Evolutionary conservation across 768 basidiomycete species (phyloP).

Genomic region (Tricholoma matsutake): DNA sequence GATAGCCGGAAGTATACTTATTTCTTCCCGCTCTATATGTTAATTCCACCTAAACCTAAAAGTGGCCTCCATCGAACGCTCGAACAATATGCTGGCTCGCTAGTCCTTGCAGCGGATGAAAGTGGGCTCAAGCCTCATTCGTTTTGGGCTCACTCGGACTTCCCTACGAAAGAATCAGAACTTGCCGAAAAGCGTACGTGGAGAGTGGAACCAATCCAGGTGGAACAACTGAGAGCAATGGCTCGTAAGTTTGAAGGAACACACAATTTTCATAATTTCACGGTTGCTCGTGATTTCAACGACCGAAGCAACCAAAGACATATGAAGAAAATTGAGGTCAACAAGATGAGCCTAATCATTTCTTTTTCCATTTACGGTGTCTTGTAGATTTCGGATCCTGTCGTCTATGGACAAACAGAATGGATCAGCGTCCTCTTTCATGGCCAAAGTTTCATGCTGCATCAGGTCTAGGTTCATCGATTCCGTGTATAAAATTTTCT

Average conservation of each 20-base stretch:
- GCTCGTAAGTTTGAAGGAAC: constrained; percentile 76
- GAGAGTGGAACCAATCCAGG: constrained; percentile 52
- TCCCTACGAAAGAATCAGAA: constrained; percentile 52
- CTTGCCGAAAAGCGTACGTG: constrained; percentile 66
- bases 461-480: constrained; percentile 66
- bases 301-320: constrained; percentile 82
- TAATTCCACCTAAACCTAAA: constrained; percentile 84
- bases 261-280: constrained; percentile 98
- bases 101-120: constrained; percentile 10
- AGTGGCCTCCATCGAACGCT: constrained; percentile 55
- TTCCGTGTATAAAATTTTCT: background rate
- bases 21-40: constrained; percentile 89
- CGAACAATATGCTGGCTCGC: constrained; percentile 26
- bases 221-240: constrained; percentile 54
- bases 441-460: constrained; percentile 98
- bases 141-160: constrained; percentile 57
- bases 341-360: background rate
- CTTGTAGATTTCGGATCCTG: constrained; percentile 74
- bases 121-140: constrained; percentile 34
- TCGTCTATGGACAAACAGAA: constrained; percentile 85
- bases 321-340: constrained; percentile 85
- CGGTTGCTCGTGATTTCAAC: constrained; percentile 79
- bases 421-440: constrained; percentile 94
- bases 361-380: background rate
- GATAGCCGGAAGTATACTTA: constrained; percentile 98